Base-by-base conservation (phyloP, 106 monocot genomes). In the Iris macrosiphon region DNA sequence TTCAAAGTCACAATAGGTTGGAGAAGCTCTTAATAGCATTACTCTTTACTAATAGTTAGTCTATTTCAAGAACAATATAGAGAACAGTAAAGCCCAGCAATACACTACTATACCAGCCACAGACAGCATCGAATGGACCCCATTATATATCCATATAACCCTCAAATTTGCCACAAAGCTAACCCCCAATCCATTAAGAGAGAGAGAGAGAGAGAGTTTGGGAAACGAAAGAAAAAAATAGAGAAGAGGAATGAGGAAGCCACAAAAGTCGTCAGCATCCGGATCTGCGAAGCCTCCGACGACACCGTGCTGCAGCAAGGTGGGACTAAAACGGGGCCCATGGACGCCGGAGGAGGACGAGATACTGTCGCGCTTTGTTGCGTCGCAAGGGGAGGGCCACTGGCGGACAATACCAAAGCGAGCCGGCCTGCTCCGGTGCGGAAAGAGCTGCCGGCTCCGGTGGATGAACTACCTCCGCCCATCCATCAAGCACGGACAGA, bases 381-480 rank as follows among this genome's bases (percentile, higher is more conserved):
- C 30, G 46, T n/a, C 53, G 32, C 77, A 81, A 30, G 85, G 85
- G 0, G 76, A 80, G 20, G 85, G 76, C 18, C 39, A 49, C 54
- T 86, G 86, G 86, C 57, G 77, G 56, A 81, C 70, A 17, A 59
- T 81, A 33, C 87, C 87, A 7, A 71, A 71, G 60, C 26, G 50
- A 4, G 50, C 50, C 13, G 50, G 50, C 29, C 43, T 60, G 43
- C 18, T 45, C 18, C 27, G 59, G 18, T 60, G 59, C n/a, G 24
- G 52, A 15, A 79, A 79, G 53, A 79, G 79, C 41, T 79, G 79
- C 69, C 68, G 79, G 19, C 79, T 79, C 61, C 73, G 79, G 17
- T 79, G 79, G 79, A 68, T 79, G 8, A 79, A 79, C 64, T 79
- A 79, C 45, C 74, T 79, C 57, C 26, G 49, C 51, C 51, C 29